A percentile compares a stretch with the other conserved stretches of the same genome.
Evolutionary conservation across 179 eudicot genomes (phyloP).

Genomic region (Vitellaria paradoxa): DNA sequence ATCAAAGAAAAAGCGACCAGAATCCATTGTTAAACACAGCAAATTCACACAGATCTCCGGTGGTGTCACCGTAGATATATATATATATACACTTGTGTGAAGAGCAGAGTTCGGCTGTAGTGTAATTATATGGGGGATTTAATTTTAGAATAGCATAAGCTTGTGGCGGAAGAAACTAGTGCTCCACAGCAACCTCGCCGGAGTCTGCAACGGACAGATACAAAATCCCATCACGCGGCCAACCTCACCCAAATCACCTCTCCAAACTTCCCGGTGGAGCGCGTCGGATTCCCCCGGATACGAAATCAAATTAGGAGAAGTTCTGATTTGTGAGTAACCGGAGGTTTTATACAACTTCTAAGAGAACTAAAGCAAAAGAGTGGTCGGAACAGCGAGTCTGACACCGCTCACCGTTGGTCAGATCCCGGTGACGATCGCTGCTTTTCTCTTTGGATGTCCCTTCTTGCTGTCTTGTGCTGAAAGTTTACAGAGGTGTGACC

Average conservation of each 20-base stretch:
- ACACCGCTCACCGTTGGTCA: conserved; percentile 15
- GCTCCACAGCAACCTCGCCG: conserved; percentile 73
- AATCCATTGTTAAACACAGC: conserved; percentile 35
- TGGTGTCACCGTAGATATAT: background rate
- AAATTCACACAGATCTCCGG: conserved; percentile 18
- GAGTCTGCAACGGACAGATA: conserved; percentile 60
- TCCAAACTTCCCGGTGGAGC: background rate
- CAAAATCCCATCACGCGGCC: conserved; percentile 62
- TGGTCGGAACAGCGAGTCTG: no score
- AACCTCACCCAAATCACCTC: no score
- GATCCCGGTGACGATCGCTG: conserved; percentile 13
- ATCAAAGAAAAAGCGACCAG: conserved; percentile 49
- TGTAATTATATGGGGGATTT: background rate
- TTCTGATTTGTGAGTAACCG: no score
- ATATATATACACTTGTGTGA: conserved; percentile 2
- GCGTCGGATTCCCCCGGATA: background rate
- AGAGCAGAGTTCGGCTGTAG: background rate
- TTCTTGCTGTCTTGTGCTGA: conserved; percentile 27
- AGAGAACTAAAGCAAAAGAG: no score
- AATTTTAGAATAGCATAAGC: conserved; percentile 59
- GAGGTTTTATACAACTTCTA: no score
- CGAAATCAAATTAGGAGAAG: background rate
- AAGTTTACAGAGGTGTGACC: conserved; percentile 38
- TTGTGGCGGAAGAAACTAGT: conserved; percentile 83
- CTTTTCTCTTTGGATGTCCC: background rate